phyloP scores from a whole-genome alignment of 176 grass and related monocot species.

The Avena eriantha region DNA sequence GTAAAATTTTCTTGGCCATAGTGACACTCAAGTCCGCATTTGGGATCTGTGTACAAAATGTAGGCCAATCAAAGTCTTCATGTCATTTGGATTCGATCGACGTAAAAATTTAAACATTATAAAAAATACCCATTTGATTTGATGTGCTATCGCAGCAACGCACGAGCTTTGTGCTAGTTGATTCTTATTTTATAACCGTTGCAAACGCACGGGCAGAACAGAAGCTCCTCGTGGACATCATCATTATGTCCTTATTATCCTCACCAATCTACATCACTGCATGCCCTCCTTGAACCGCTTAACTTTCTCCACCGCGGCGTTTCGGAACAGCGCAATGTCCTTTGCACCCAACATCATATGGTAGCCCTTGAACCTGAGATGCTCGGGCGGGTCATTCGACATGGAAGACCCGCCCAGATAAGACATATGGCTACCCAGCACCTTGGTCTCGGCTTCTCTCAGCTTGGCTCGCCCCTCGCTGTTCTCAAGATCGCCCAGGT shows the following conservation, averaged over 20 bases:
- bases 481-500: slow-evolving; percentile 83
- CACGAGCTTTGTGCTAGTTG: too few species aligned
- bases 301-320: slow-evolving; percentile 62
- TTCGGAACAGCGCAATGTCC: slow-evolving; percentile 69
- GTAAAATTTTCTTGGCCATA: too few species aligned
- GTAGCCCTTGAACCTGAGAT: slow-evolving; percentile 85
- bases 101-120: too few species aligned
- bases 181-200: too few species aligned
- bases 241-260: slow-evolving; percentile 5
- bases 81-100: too few species aligned
- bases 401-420: slow-evolving; percentile 79
- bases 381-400: slow-evolving; percentile 66
- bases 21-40: too few species aligned
- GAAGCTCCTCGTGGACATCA: too few species aligned
- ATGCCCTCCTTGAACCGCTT: slow-evolving; percentile 61
- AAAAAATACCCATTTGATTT: too few species aligned
- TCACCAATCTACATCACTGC: slow-evolving; percentile 64
- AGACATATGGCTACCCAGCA: slow-evolving; percentile 44
- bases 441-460: slow-evolving; percentile 69
- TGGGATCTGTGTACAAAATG: too few species aligned
- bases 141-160: too few species aligned
- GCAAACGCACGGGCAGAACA: too few species aligned
- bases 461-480: slow-evolving; percentile 66
- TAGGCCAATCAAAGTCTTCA: too few species aligned
- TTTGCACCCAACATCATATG: slow-evolving; percentile 77